Conservation (phyloP, 371 early-diverging fungal genomes). For the Actinomortierella wolfii region DNA sequence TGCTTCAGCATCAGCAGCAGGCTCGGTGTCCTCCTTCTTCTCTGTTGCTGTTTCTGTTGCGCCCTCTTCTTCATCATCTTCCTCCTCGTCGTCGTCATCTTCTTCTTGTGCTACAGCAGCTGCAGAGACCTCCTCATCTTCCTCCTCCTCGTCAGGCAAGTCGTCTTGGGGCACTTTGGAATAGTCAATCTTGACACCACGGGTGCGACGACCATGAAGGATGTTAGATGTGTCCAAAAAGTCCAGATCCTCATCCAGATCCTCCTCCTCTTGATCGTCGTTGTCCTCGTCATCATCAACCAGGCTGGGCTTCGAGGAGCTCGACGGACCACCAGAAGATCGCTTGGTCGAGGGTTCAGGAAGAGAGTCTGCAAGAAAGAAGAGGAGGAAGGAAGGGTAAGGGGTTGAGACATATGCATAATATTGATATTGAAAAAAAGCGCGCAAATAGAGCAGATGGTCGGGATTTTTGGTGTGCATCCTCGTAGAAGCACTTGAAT, state of each 20-base stretch:
- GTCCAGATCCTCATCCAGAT: constrained; percentile 60
- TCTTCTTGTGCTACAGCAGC: constrained; percentile 16
- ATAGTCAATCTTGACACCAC: constrained; percentile 74
- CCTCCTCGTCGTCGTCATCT: constrained; percentile 22
- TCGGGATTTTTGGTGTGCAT: too few relatives aligned
- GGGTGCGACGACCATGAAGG: constrained; percentile 70
- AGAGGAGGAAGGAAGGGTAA: too few relatives aligned
- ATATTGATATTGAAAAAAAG: too few relatives aligned
- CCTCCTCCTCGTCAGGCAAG: constrained; percentile 54
- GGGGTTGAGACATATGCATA: too few relatives aligned
- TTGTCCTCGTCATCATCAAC: constrained; percentile 26
- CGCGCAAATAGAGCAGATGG: too few relatives aligned
- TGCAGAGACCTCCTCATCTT: constrained; percentile 31
- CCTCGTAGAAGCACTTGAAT: too few relatives aligned
- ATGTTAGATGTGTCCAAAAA: constrained; percentile 66
- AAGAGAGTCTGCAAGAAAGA: too few relatives aligned
- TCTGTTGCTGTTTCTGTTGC: neutral
- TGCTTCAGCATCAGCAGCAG: neutral
- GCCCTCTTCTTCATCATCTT: constrained; percentile 26
- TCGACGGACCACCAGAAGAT: constrained; percentile 12
- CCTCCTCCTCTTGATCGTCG: constrained; percentile 43
- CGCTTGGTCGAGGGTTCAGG: too few relatives aligned
- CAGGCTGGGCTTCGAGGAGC: constrained; percentile 20
- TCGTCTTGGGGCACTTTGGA: constrained; percentile 68
- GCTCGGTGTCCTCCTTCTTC: neutral